Base-by-base conservation (phyloP, 139 green algal genomes). In the Chlamydomonas sp. region DNA sequence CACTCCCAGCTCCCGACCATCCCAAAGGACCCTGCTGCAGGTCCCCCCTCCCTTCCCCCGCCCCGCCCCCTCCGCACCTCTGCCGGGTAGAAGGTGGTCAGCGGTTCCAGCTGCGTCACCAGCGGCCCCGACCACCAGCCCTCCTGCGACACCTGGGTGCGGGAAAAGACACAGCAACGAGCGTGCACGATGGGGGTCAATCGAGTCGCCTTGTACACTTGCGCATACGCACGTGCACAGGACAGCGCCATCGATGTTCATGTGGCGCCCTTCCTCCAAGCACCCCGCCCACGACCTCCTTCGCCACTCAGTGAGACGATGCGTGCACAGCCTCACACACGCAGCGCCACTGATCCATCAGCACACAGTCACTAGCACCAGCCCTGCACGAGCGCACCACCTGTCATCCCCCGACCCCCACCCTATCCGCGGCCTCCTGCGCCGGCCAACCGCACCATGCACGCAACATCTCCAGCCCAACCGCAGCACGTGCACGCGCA, bases 61-160 rank as follows among this genome's bases (percentile, higher is more conserved):
- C 67, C 20, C 14, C 67, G 14, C 67, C 67, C 20, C 14, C 62
- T 1, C 3, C 82, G 5, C 75, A 87, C 79, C 86, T 95, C 89
- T n/a, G 87, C 92, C 9, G 72, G 58, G 71, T 91, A 90, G 62
- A 90, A 93, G 4, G 49, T 78, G 16, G 79, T 80, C 17, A 90
- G 79, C 3, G 90, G 89, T 77, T 92, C 79, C 63, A 92, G 58
- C 85, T 93, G 78, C 16, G 92, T 93, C 77, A 93, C 90, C 58
- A 93, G 63, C 4, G 89, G 86, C 14, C 77, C 83, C 18, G 78
- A 20, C 75, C 75, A 88, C 83, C 74, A 88, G 84, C 75, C 75
- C 63, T 88, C 75, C 7, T n/a, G 14, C 4, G 75, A 59, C 7
- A 92, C 88, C 86, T 92, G 81, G 7, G 31, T 20, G 78, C 20